These are phyloP conservation scores for Leccinum fibrillosum DNA, from an alignment of 768 basidiomycete genomes.

Conservation along the genomic window DNA sequence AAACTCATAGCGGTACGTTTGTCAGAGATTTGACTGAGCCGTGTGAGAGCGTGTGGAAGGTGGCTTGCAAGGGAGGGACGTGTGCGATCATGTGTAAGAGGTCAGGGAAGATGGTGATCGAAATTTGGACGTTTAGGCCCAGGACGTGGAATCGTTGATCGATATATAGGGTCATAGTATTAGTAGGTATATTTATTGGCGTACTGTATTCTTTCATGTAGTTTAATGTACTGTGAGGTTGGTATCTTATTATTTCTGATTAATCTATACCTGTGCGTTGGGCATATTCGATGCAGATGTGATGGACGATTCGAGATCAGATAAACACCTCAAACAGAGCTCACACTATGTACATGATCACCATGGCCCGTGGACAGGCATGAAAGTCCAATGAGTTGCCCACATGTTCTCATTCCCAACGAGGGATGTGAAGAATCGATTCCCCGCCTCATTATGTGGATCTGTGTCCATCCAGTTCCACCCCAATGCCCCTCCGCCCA, in stretches of 20 bases:
- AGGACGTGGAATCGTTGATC: slow-evolving; percentile 16
- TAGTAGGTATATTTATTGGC: slow-evolving; percentile 4
- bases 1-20: slow-evolving; percentile 56
- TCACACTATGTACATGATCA: neutral
- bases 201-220: slow-evolving; percentile 12
- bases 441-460: slow-evolving; percentile 2
- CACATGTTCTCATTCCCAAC: slow-evolving; percentile 2
- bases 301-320: neutral
- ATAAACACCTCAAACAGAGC: neutral
- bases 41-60: slow-evolving; percentile 87
- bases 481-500: slow-evolving; percentile 19
- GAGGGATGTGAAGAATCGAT: slow-evolving; percentile 12
- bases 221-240: neutral
- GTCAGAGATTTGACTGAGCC: slow-evolving; percentile 76
- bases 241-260: neutral
- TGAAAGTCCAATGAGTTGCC: slow-evolving; percentile 15
- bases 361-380: neutral
- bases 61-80: slow-evolving; percentile 66
- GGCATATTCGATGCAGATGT: neutral
- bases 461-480: slow-evolving; percentile 24
- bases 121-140: slow-evolving; percentile 78
- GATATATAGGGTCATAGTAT: slow-evolving; percentile 6
- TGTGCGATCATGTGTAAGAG: slow-evolving; percentile 82
- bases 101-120: slow-evolving; percentile 79
- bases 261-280: neutral